A percentile compares a stretch with the other conserved stretches of the same genome.
phyloP scores from a whole-genome alignment of 495 filamentous ascomycete genomes.

The Trichoderma parareesei region DNA sequence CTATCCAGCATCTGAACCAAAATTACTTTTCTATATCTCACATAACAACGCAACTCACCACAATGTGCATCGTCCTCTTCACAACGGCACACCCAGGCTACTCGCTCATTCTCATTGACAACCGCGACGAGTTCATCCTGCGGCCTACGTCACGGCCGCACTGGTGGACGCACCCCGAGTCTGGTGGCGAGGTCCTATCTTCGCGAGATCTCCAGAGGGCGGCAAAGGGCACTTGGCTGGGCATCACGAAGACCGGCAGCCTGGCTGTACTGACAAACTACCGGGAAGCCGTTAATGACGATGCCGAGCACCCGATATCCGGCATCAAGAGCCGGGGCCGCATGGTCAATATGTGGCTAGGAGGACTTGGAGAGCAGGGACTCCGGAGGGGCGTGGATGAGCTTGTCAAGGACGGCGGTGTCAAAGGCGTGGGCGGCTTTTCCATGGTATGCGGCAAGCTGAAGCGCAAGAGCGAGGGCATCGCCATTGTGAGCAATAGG shows the following conservation, averaged over 20 bases:
- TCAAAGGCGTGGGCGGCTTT: slow-evolving; percentile 80
- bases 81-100: slow-evolving; percentile 89
- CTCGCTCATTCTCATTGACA: slow-evolving; percentile 81
- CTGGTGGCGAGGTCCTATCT: slow-evolving; percentile 37
- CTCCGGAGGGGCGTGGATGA: slow-evolving; percentile 59
- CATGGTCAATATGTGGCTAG: slow-evolving; percentile 86
- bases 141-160: slow-evolving; percentile 75
- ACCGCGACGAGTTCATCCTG: slow-evolving; percentile 90
- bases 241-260: slow-evolving; percentile 74
- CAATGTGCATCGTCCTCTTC: slow-evolving; percentile 88
- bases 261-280: slow-evolving; percentile 93
- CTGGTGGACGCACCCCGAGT: slow-evolving; percentile 58
- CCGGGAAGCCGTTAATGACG: slow-evolving; percentile 58
- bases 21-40: not conserved
- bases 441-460: slow-evolving; percentile 82
- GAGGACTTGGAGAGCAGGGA: slow-evolving; percentile 34
- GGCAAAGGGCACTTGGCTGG: slow-evolving; percentile 83
- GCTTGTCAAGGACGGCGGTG: slow-evolving; percentile 57
- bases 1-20: too few species aligned
- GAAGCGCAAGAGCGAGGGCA: slow-evolving; percentile 46
- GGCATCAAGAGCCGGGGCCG: slow-evolving; percentile 66
- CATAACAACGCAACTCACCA: slow-evolving; percentile 14
- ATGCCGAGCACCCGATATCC: slow-evolving; percentile 42
- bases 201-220: slow-evolving; percentile 42
- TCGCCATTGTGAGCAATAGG: slow-evolving; percentile 89